Conservation (phyloP, 495 filamentous ascomycete species). For the Penicillium atrosanguineum region DNA sequence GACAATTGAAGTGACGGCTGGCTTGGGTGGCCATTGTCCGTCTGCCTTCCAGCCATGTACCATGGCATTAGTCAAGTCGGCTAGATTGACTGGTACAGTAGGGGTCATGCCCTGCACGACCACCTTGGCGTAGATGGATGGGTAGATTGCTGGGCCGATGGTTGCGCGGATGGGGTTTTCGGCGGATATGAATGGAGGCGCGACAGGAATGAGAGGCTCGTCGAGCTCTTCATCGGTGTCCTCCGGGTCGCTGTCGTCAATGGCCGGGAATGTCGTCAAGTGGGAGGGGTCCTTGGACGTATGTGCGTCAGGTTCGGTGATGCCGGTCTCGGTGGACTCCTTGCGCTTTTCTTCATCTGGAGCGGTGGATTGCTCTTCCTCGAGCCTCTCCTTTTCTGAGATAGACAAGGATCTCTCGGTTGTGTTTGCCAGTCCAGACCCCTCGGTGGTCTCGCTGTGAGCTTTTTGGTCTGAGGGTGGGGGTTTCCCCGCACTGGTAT, state of each 20-base stretch:
- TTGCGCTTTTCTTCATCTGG: conserved; percentile 26
- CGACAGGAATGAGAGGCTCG: conserved; percentile 56
- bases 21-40: conserved; percentile 88
- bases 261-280: conserved; percentile 6
- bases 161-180: conserved; percentile 69
- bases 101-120: conserved; percentile 74
- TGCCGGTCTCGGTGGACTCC: conserved; percentile 30
- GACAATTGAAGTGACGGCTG: conserved; percentile 31
- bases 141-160: conserved; percentile 69
- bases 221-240: conserved; percentile 28
- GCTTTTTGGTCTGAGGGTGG: conserved; percentile 6
- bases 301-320: conserved; percentile 31
- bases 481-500: conserved; percentile 9
- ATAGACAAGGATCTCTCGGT: conserved; percentile 26
- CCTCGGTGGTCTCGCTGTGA: not conserved
- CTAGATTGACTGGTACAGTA: conserved; percentile 80
- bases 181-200: conserved; percentile 63
- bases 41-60: conserved; percentile 92
- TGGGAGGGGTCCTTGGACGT: conserved; percentile 3
- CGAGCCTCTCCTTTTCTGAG: conserved; percentile 20
- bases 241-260: conserved; percentile 17
- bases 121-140: conserved; percentile 84
- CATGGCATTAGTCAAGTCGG: conserved; percentile 73
- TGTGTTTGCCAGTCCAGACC: conserved; percentile 15
- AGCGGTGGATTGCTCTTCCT: conserved; percentile 26